Base-by-base conservation (phyloP, 140 eudicot genomes). In the Erigeron philadelphicus region DNA sequence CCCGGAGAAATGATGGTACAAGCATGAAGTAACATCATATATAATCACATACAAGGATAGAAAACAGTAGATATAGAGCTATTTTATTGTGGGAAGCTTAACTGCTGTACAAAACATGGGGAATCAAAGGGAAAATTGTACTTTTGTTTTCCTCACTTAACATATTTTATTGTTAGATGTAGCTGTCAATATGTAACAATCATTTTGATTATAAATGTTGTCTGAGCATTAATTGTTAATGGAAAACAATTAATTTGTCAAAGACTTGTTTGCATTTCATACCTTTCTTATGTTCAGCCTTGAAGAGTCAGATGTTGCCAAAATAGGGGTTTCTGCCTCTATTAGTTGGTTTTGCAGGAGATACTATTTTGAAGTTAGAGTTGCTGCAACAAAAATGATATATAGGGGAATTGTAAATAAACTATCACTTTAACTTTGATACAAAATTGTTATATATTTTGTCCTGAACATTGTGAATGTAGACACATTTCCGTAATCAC, bases 81-180 rank as follows among this genome's bases (percentile, higher is more conserved):
- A 50, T 67, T n/a, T 31, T 57, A 48, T 71, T 47, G 61, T 52
- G 43, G 81, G 66, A 66, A 70, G 52, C 76, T 71, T 76, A 76
- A 71, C 77, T 81, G 74, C 54, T 80, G 84, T 78, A 84, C 79
- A 80, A 74, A 76, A 67, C 63, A 67, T 75, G 82, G 64, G 70
- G 74, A 73, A 68, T 68, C 61, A 13, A 64, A 15, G 11, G n/a
- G 25, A 61, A 48, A 61, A 13, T 48, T 23, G 55, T 11, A 8
- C 15, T 63, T 42, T 41, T 63, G 35, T 12, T 43, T 12, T 19
- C 23, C 18, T 63, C 17, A 8, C 35, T 31, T 56, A 35, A 19
- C 43, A 9, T 63, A 40, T 7, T 17, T 13, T 63, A 23, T 16
- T 9, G 68, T 62, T 62, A 38, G 9, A 40, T 62, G n/a, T 62